These are phyloP conservation scores for Capsicum pubescens DNA, from an alignment of 257 asterid species.

Conservation along the genomic window DNA sequence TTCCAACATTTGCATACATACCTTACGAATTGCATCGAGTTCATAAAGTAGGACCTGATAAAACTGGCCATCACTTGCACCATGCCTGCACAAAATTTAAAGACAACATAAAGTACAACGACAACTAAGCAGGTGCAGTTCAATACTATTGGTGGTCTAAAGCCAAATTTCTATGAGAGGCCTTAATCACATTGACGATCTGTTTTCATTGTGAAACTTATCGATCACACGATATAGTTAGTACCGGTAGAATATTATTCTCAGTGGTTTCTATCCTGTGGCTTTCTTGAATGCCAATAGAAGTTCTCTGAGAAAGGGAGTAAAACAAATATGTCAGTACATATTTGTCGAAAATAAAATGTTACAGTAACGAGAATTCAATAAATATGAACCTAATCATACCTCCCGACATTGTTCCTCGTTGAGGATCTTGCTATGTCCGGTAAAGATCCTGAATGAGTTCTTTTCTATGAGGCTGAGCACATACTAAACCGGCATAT, in stretches of 20 bases:
- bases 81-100: slow-evolving; percentile 40
- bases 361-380: background rate
- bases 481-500: slow-evolving; percentile 94
- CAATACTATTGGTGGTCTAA: too few relatives aligned
- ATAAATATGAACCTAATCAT: slow-evolving; percentile 70
- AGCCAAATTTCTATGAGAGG: too few relatives aligned
- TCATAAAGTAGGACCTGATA: too few relatives aligned
- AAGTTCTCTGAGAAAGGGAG: slow-evolving; percentile 68
- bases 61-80: too few relatives aligned
- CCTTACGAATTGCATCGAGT: too few relatives aligned
- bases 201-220: background rate
- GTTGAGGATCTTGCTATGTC: slow-evolving; percentile 93
- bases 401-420: slow-evolving; percentile 95
- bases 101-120: background rate
- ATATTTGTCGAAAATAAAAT: background rate
- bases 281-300: slow-evolving; percentile 92
- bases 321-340: background rate
- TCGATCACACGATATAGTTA: background rate
- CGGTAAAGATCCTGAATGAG: slow-evolving; percentile 89
- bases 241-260: slow-evolving; percentile 90
- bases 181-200: too few relatives aligned
- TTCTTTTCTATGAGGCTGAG: slow-evolving; percentile 97
- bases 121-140: too few relatives aligned
- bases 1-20: too few relatives aligned
- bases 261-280: slow-evolving; percentile 97